Percentiles rank a stretch among this genome's conserved stretches.
Conservation (phyloP, 371 early-diverging fungal species). For the Lichtheimia ramosa region DNA sequence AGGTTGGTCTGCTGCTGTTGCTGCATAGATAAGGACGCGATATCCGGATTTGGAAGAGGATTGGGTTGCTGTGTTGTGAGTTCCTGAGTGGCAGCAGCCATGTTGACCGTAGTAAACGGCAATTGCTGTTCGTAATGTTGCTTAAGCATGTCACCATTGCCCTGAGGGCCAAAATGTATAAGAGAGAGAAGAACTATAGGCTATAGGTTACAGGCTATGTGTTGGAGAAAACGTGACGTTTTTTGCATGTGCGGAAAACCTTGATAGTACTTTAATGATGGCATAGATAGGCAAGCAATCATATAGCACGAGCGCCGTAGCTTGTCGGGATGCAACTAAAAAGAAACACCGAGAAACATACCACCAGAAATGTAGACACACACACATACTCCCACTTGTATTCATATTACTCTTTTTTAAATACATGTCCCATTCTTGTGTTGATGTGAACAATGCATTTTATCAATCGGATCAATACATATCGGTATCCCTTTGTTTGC, state of each 20-base stretch:
- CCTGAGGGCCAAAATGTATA: background rate
- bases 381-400: background rate
- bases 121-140: conserved; percentile 3
- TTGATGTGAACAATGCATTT: too few relatives aligned
- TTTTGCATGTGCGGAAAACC: background rate
- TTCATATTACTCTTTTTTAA: background rate
- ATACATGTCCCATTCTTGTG: too few relatives aligned
- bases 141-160: conserved; percentile 1
- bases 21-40: background rate
- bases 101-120: background rate
- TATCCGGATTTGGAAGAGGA: background rate
- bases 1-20: background rate
- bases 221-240: conserved; percentile 1
- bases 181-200: background rate
- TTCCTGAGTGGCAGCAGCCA: too few relatives aligned
- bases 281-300: background rate
- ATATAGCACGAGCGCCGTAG: background rate
- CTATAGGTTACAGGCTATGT: background rate
- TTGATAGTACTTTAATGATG: too few relatives aligned
- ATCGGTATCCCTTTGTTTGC: too few relatives aligned
- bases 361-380: background rate
- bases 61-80: background rate
- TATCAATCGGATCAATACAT: too few relatives aligned
- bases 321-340: background rate
- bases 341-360: background rate